phyloP scores from a whole-genome alignment of 345 rosid genomes.

The Brassica incana region DNA sequence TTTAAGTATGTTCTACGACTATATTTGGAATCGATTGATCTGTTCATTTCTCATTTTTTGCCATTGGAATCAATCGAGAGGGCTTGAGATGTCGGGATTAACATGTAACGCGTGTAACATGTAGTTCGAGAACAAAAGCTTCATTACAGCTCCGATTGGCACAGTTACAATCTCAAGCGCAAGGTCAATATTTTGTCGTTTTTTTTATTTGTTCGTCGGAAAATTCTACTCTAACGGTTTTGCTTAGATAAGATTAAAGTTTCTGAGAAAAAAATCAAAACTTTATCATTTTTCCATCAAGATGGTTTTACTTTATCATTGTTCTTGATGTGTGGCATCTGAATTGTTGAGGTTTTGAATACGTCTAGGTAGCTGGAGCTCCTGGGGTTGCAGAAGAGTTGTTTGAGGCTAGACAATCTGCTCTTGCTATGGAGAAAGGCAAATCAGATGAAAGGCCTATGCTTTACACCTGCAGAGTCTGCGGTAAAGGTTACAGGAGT shows the following conservation, averaged over 20 bases:
- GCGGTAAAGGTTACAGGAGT: too few species aligned
- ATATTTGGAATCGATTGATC: background rate
- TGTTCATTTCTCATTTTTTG: background rate
- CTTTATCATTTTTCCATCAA: background rate
- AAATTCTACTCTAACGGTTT: background rate
- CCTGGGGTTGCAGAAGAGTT: conserved; percentile 90
- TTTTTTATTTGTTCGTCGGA: background rate
- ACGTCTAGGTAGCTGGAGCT: conserved; percentile 78
- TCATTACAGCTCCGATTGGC: conserved; percentile 98
- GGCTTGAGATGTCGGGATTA: conserved; percentile 63
- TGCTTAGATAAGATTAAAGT: background rate
- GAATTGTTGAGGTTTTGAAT: background rate
- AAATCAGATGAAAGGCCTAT: too few species aligned
- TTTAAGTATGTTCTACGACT: too few species aligned
- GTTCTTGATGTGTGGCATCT: too few species aligned
- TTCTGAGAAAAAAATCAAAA: background rate
- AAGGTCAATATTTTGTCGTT: conserved; percentile 48
- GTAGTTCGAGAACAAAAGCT: conserved; percentile 68
- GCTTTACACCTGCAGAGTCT: too few species aligned
- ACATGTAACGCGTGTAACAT: conserved; percentile 91
- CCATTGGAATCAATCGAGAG: background rate
- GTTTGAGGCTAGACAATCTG: too few species aligned
- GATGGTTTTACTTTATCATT: background rate
- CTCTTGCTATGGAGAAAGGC: too few species aligned
- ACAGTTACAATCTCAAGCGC: conserved; percentile 96